Evolutionary conservation across 352 stramenopile genomes (phyloP).

Genomic region (Globisporangium viniferum): DNA sequence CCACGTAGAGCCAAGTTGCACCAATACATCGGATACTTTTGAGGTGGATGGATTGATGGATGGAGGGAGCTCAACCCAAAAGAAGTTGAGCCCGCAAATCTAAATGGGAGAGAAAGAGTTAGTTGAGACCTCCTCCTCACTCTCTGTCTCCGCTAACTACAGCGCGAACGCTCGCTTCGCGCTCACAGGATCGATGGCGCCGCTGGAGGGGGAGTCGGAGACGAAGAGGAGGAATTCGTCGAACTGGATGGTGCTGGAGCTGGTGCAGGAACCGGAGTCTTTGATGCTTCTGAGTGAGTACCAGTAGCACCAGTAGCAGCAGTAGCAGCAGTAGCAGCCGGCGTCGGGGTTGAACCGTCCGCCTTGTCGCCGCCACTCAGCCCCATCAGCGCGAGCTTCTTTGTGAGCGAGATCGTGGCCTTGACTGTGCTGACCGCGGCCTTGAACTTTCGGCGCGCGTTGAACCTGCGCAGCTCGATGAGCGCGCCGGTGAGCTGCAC

Average conservation of each 20-base stretch:
- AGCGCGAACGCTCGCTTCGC: conserved; percentile 1
- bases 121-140: neutral
- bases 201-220: neutral
- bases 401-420: conserved; percentile 75
- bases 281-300: neutral
- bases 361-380: conserved; percentile 2
- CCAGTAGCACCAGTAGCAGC: too few relatives aligned
- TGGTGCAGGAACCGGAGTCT: neutral
- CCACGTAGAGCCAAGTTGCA: neutral
- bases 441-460: conserved; percentile 93
- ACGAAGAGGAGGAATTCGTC: neutral
- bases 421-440: conserved; percentile 90
- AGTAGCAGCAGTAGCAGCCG: neutral
- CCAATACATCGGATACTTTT: neutral
- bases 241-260: neutral
- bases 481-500: conserved; percentile 86
- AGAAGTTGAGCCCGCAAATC: neutral
- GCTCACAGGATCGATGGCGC: conserved; percentile 11
- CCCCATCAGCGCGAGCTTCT: conserved; percentile 41
- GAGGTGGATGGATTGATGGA: neutral
- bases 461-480: conserved; percentile 90
- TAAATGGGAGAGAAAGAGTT: conserved; percentile 1
- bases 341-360: neutral
- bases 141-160: conserved; percentile 1
- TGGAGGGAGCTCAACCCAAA: neutral